Base-by-base conservation (phyloP, 495 filamentous ascomycete genomes). In the Pyrenula massariospora region DNA sequence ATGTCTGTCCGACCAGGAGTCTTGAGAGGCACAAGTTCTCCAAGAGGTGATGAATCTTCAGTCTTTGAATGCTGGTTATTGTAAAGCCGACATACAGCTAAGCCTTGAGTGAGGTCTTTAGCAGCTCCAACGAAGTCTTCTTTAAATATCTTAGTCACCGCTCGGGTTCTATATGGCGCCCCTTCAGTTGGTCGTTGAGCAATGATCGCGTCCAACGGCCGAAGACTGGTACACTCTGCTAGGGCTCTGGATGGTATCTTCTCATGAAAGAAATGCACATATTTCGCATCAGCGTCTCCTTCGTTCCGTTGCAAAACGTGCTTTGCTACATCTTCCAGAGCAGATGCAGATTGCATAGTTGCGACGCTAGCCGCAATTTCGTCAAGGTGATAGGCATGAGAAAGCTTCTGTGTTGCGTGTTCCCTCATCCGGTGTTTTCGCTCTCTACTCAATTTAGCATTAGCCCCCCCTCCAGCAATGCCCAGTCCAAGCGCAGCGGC, bases 181-280 rank as follows among this genome's bases (percentile, higher is more conserved):
- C 75, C 80, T 52, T 89, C 83, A 20, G 65, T 71, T 11, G 85
- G 82, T 12, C 77, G 67, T 24, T 80, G 78, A 12, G 69, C 68
- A 49, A 88, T 84, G 49, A 89, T 78, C 51, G 86, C 77, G 68
- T 87, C 73, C 58, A 91, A 67, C 1, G 79, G 74, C 49, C 74
- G 67, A 23, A 90, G 69, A 48, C 77, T 81, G 3, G 87, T 90
- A 65, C 76, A 87, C 61, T 89, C 80, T 52, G 83, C 87, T 59
- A 91, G 76, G 69, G 87, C 84, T 23, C 87, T 73, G 12, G 80
- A 84, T 1, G 87, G 87, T 47, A 91, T 91, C 73, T 90, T 91
- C 63, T 91, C 88, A 68, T 91, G 87, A 65, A 91, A 91, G 68
- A 91, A 91, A 61, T 91, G 85, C 2, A 91, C 87, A 58, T 91